Evolutionary conservation across 768 basidiomycete species (phyloP), one percentile per base, ranked within the genome.

Genomic region (Lyophyllum shimeji): DNA sequence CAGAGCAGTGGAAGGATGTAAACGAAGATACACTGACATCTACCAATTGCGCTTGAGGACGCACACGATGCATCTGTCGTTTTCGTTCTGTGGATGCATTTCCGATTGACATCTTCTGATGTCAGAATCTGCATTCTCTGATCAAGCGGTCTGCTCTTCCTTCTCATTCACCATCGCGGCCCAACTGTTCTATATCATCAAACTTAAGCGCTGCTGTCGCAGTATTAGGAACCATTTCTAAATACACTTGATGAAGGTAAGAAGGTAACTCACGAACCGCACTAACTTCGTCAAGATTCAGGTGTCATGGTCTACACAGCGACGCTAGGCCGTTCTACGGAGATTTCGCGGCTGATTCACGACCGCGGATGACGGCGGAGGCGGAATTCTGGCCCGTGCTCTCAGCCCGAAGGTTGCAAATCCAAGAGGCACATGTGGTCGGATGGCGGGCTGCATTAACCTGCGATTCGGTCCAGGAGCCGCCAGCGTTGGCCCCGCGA

Each of bases 21-120:
- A 37, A 48, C n/a, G 20, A 56, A 27, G 37, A 49, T 29, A 6
- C 12, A 82, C 91, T 60, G 72, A 94, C 84, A 95, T 87, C 65
- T 95, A 76, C 96, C 96, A 99, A 65, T 95, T 95, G 8, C 97
- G 83, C 71, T 97, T 97, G 63, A 95, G 84, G 52, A 98, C 77
- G 7, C 97, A 97, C 8, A 98, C 89, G 4, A 98, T 79, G 24
- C 85, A 83, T 9, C 97, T 0, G 96, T 98, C 2, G 96, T 96
- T 64, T 95, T n/a, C n/a, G 93, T 60, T 81, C 90, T 89, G 29
- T 29, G 29, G 29, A 9, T 29, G 40, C 82, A 65, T 51, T 71
- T 67, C 27, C 71, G 62, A 18, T 70, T 70, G n/a, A 64, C 53
- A 17, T 65, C 67, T 61, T 79, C 74, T 53, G 75, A 65, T 27